These are phyloP conservation scores for Apiospora hydei DNA, from an alignment of 2,329 filamentous ascomycete genomes.

Conservation along the genomic window DNA sequence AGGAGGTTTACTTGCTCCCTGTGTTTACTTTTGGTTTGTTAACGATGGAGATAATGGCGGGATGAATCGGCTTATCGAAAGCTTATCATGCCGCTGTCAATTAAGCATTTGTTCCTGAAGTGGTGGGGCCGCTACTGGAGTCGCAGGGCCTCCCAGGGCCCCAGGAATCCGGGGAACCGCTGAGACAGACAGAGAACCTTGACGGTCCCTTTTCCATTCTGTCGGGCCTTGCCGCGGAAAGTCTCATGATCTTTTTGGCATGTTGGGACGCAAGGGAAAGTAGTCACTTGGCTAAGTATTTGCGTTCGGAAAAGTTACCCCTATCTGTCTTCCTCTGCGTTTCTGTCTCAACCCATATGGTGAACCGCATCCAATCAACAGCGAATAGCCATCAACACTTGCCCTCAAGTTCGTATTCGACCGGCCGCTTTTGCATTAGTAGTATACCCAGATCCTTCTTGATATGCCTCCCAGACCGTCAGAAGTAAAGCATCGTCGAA, in stretches of 20 bases:
- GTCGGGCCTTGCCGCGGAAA: neutral
- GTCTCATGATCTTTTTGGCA: neutral
- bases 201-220: neutral
- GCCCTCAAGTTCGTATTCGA: no score
- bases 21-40: neutral
- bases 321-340: no score
- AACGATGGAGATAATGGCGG: conserved; percentile 3
- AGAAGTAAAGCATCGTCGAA: no score
- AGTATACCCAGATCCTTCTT: no score
- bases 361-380: no score
- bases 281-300: no score
- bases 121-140: neutral
- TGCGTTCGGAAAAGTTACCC: no score
- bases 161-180: conserved; percentile 8
- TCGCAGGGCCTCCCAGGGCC: neutral
- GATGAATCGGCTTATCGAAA: conserved; percentile 4
- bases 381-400: no score
- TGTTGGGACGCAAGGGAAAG: neutral
- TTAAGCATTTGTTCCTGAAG: neutral
- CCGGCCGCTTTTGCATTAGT: no score
- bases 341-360: no score
- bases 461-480: no score
- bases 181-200: conserved; percentile 7
- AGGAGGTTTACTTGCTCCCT: neutral
- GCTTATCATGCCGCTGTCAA: conserved; percentile 15